These are phyloP conservation scores for Berberis vulgaris DNA, from an alignment of 164 flowering plant genomes.

Conservation along the genomic window DNA sequence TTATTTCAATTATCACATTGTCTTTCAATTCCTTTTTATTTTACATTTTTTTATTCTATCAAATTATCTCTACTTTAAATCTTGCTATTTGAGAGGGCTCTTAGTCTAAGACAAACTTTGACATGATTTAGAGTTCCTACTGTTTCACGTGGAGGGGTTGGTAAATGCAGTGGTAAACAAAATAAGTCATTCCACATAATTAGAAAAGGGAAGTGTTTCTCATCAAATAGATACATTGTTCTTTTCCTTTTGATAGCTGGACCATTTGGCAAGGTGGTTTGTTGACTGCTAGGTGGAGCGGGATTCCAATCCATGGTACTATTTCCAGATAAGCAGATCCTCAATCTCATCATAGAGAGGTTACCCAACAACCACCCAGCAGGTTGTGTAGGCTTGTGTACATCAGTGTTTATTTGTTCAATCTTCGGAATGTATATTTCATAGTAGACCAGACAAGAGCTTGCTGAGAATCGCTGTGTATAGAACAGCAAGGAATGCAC, in stretches of 20 bases:
- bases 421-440: conserved; percentile 11
- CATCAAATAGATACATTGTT: neutral
- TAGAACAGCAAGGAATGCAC: conserved; percentile 77
- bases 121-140: too few relatives aligned
- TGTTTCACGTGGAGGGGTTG: too few relatives aligned
- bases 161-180: neutral
- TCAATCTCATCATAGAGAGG: neutral
- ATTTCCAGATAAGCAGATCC: neutral
- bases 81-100: too few relatives aligned
- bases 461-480: conserved; percentile 79
- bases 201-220: neutral
- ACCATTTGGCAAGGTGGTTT: neutral
- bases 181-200: neutral
- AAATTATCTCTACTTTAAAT: too few relatives aligned
- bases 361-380: neutral
- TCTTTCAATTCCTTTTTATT: too few relatives aligned
- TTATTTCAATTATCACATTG: too few relatives aligned
- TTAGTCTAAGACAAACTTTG: too few relatives aligned
- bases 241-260: neutral
- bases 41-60: too few relatives aligned
- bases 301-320: neutral
- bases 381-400: neutral
- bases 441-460: conserved; percentile 45
- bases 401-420: neutral
- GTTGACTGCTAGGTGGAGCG: neutral